Conservation (phyloP, 176 grass and related monocot species). For the Musa beccarii region DNA sequence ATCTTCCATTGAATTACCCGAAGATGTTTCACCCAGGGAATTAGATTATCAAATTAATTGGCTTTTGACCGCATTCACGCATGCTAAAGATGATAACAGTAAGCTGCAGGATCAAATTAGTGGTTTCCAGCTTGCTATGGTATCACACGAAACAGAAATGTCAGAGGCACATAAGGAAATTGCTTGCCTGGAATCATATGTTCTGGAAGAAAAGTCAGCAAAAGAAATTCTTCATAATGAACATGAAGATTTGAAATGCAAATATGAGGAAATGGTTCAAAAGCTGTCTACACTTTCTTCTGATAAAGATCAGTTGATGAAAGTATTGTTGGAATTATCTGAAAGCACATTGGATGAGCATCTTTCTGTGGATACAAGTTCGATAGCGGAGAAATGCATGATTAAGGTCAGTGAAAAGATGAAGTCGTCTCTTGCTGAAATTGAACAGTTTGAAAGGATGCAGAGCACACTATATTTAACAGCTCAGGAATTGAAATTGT, state of each 20-base stretch:
- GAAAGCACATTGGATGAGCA: conserved; percentile 41
- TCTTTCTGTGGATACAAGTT: conserved; percentile 29
- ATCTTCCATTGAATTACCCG: conserved; percentile 54
- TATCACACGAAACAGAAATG: conserved; percentile 47
- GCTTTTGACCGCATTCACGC: conserved; percentile 45
- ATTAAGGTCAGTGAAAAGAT: conserved; percentile 38
- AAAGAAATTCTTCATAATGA: conserved; percentile 68
- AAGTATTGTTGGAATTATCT: conserved; percentile 51
- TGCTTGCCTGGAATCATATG: conserved; percentile 37
- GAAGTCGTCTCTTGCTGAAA: conserved; percentile 33
- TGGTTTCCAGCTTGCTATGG: conserved; percentile 16
- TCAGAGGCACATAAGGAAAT: conserved; percentile 61
- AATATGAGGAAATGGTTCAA: conserved; percentile 34
- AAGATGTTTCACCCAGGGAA: conserved; percentile 38
- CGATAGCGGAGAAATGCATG: conserved; percentile 42
- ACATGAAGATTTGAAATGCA: conserved; percentile 52
- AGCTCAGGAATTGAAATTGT: conserved; percentile 61
- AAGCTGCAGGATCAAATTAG: conserved; percentile 52
- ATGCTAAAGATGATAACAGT: conserved; percentile 43
- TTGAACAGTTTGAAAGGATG: conserved; percentile 51
- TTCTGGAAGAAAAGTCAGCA: conserved; percentile 74
- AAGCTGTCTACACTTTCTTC: conserved; percentile 47
- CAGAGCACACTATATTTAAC: conserved; percentile 45
- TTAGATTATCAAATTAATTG: conserved; percentile 75
- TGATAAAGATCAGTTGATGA: conserved; percentile 51